Evolutionary conservation across 495 filamentous ascomycete genomes (phyloP).

Genomic region (Jackrogersella minutella): DNA sequence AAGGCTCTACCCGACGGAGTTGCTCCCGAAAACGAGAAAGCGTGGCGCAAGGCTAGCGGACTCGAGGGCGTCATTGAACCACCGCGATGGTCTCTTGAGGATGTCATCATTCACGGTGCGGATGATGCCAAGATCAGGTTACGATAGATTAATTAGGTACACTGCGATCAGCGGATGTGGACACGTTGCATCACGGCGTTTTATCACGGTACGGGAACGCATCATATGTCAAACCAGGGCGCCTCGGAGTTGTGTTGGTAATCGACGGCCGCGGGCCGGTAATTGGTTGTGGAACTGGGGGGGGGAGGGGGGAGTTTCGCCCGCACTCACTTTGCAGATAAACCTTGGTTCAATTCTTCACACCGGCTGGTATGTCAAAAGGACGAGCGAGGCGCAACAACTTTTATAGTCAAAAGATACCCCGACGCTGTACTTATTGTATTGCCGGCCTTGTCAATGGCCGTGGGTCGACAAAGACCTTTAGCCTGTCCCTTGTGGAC

Average conservation of each 20-base stretch:
- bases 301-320: slow-evolving; percentile 21
- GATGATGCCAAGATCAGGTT: slow-evolving; percentile 79
- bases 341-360: slow-evolving; percentile 45
- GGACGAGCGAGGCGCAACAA: slow-evolving; percentile 32
- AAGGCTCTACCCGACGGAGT: slow-evolving; percentile 74
- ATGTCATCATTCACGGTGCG: slow-evolving; percentile 80
- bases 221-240: slow-evolving; percentile 40
- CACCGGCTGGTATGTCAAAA: slow-evolving; percentile 35
- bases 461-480: slow-evolving; percentile 20
- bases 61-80: slow-evolving; percentile 62
- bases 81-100: slow-evolving; percentile 82
- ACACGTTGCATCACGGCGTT: slow-evolving; percentile 39
- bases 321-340: slow-evolving; percentile 43
- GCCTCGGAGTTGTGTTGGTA: slow-evolving; percentile 42
- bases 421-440: slow-evolving; percentile 38
- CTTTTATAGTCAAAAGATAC: slow-evolving; percentile 37
- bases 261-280: slow-evolving; percentile 34
- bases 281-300: slow-evolving; percentile 26
- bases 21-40: slow-evolving; percentile 73
- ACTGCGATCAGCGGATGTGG: slow-evolving; percentile 21
- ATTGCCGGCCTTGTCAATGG: slow-evolving; percentile 32
- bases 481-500: slow-evolving; percentile 16
- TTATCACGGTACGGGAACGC: slow-evolving; percentile 35
- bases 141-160: slow-evolving; percentile 49
- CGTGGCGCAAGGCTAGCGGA: slow-evolving; percentile 67